Evolutionary conservation across 192 early-diverging fungal genomes (phyloP).

Genomic region (Coemansia sp.): DNA sequence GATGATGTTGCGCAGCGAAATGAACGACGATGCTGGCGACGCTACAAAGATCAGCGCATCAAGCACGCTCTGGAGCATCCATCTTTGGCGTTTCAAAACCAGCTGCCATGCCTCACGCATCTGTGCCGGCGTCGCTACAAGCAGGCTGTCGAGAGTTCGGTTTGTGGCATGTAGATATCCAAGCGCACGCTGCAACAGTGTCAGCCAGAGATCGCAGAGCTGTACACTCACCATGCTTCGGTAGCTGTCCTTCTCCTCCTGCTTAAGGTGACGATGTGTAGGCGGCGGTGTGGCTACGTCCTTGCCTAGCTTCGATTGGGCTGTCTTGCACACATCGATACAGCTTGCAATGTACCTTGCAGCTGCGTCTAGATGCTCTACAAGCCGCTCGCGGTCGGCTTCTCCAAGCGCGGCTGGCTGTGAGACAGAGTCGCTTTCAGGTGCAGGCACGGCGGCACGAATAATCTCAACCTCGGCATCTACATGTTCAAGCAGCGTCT

Average conservation of each 20-base stretch:
- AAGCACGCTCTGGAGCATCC: constrained; percentile 52
- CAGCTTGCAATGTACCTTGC: constrained; percentile 30
- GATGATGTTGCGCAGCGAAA: constrained; percentile 48
- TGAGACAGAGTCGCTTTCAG: neutral
- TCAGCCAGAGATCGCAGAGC: constrained; percentile 53
- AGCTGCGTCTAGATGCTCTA: constrained; percentile 31
- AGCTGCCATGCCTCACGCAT: constrained; percentile 42
- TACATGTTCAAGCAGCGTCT: constrained; percentile 31
- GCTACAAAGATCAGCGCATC: constrained; percentile 52
- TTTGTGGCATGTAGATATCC: constrained; percentile 45
- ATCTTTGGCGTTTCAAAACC: constrained; percentile 47
- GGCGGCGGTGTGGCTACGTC: constrained; percentile 12
- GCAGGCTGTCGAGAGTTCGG: constrained; percentile 26
- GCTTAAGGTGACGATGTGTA: neutral
- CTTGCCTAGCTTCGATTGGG: constrained; percentile 31
- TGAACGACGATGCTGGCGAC: constrained; percentile 47
- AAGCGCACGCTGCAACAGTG: constrained; percentile 31
- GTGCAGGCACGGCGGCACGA: constrained; percentile 20
- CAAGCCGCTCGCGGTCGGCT: constrained; percentile 41
- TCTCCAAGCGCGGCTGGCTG: constrained; percentile 17
- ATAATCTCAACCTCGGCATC: constrained; percentile 30
- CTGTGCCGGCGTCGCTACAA: neutral
- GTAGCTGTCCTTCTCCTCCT: constrained; percentile 26
- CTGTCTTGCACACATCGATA: constrained; percentile 42
- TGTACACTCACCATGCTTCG: constrained; percentile 33